Conservation (phyloP, 495 filamentous ascomycete genomes). For the Podospora australis region DNA sequence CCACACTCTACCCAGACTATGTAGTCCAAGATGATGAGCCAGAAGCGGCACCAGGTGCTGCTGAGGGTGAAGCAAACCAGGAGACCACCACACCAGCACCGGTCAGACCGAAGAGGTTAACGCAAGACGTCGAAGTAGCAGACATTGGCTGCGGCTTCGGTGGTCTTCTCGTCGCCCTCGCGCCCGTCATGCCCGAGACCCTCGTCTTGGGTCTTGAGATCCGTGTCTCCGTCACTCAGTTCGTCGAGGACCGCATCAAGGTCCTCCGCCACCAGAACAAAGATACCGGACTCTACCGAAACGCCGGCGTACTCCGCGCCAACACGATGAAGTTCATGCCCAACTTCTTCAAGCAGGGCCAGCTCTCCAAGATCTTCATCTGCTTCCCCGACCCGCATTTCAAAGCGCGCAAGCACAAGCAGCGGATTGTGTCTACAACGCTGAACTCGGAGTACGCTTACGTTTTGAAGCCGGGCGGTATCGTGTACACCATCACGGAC, state of each 20-base stretch:
- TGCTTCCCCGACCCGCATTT: slow-evolving; percentile 99
- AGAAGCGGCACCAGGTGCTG: slow-evolving; percentile 6
- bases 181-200: slow-evolving; percentile 71
- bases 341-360: slow-evolving; percentile 76
- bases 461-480: slow-evolving; percentile 71
- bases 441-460: slow-evolving; percentile 92
- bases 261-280: slow-evolving; percentile 66
- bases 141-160: slow-evolving; percentile 98
- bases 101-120: slow-evolving; percentile 36
- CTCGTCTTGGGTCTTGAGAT: slow-evolving; percentile 82
- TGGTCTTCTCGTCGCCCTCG: slow-evolving; percentile 79
- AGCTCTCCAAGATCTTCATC: slow-evolving; percentile 86
- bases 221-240: slow-evolving; percentile 78
- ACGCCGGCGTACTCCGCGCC: slow-evolving; percentile 76
- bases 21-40: slow-evolving; percentile 17
- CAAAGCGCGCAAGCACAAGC: slow-evolving; percentile 95
- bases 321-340: slow-evolving; percentile 99
- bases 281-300: slow-evolving; percentile 61
- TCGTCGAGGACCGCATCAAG: slow-evolving; percentile 75
- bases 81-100: slow-evolving; percentile 15
- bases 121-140: slow-evolving; percentile 76
- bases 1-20: slow-evolving; percentile 72
- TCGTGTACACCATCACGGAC: slow-evolving; percentile 94
- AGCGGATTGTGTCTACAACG: slow-evolving; percentile 81
- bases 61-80: slow-evolving; percentile 27